Evolutionary conservation across 306 rosid species (phyloP).

Genomic region (Dalbergia cochinchinensis): DNA sequence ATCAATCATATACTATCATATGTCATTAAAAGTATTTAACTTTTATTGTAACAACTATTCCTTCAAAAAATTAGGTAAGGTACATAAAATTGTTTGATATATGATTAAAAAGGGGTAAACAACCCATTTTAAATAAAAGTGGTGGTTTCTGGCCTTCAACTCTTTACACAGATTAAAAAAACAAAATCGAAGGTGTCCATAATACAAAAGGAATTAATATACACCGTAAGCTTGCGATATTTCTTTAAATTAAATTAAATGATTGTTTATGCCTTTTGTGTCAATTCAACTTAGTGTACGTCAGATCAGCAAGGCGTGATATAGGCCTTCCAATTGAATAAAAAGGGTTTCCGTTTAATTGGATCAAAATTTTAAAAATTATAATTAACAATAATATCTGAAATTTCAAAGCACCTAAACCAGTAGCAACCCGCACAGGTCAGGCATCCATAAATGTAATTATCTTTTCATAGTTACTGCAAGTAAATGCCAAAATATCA

Average conservation of each 20-base stretch:
- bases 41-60: too few species aligned
- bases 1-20: too few species aligned
- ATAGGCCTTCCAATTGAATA: conserved; percentile 16
- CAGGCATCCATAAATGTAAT: background rate
- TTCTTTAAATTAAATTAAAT: conserved; percentile 28
- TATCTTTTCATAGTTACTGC: background rate
- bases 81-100: too few species aligned
- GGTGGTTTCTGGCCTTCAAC: too few species aligned
- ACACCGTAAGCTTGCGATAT: background rate
- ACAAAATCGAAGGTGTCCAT: too few species aligned
- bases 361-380: background rate
- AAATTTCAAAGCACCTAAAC: background rate
- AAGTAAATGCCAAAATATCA: background rate
- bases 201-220: background rate
- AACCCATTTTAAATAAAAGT: too few species aligned
- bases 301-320: conserved; percentile 39
- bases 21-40: too few species aligned
- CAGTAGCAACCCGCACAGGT: background rate
- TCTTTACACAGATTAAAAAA: too few species aligned
- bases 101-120: too few species aligned
- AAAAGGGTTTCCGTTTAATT: background rate
- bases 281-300: background rate
- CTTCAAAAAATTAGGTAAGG: too few species aligned
- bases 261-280: background rate
- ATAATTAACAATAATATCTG: conserved; percentile 1